Base-by-base conservation (phyloP, 805 yeast genomes). In the Kazachstania kunashirensis region DNA sequence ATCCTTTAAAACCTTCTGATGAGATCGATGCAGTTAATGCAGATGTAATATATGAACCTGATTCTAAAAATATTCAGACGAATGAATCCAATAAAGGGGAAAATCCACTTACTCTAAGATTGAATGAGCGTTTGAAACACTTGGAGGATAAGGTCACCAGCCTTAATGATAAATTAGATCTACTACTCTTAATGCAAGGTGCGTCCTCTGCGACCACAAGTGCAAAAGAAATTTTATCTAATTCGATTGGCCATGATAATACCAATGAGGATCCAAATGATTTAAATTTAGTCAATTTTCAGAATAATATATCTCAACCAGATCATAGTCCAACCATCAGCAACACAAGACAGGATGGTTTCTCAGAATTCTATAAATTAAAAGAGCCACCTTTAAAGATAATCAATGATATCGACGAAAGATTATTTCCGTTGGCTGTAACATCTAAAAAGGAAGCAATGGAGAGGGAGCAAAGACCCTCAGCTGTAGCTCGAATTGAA, bases 401-500 rank as follows among this genome's bases (percentile, higher is more conserved):
- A 12, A 57, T 66, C 7, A 53, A 62, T 16, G 57, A 57, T 17
- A 54, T 67, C 16, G 70, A 66, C 44, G 55, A 56, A 24, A 51
- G 58, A 17, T 45, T 69, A 21, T 67, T 67, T 35, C 63, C 67
- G 7, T 47, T 48, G 3, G 46, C 41, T 20, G 53, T 53, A 2
- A 46, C 45, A 10, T 53, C 61, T 1, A 49, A 48, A 33, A 37
- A 44, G 18, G 64, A 55, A 15, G 40, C 40, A 12, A 29, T 50
- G 3, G 63, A 56, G 12, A 49, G 53, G 39, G 52, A 55, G 15
- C 61, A 57, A 37, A 42, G 64, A 30, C 63, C 64, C 6, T 57
- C 53, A 41, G 61, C 58, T 3, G 61, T 58, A 0, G 64, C 64
- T 7, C 46, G 71, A 43, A 60, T 63, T 12, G 68, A 69, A 37